Conservation (phyloP, 1,284 basidiomycete genomes). For the Phellopilus nigrolimitatus region DNA sequence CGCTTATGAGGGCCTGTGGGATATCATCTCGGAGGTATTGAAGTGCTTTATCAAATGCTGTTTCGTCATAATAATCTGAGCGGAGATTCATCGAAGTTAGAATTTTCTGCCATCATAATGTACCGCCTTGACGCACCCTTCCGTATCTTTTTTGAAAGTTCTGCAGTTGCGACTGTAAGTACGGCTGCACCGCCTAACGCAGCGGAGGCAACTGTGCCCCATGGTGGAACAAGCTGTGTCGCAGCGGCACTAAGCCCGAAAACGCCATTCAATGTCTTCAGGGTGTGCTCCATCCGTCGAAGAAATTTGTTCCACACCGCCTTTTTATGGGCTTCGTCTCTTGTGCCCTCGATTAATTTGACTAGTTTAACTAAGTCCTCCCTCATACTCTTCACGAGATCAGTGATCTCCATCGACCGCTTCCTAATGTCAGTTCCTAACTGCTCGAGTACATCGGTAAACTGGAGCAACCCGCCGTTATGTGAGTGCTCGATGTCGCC, state of each 20-base stretch:
- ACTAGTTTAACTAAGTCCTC: neutral
- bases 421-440: neutral
- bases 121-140: neutral
- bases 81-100: neutral
- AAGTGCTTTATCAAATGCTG: neutral
- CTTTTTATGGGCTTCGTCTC: neutral
- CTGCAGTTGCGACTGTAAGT: neutral
- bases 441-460: neutral
- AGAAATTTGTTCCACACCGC: neutral
- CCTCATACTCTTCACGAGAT: neutral
- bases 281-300: neutral
- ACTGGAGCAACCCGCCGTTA: neutral
- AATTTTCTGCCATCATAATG: neutral
- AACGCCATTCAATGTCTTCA: neutral
- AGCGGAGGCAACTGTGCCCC: neutral
- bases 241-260: neutral
- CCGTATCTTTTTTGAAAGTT: neutral
- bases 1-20: neutral
- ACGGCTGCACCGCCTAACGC: neutral
- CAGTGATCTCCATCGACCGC: neutral
- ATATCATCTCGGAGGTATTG: neutral
- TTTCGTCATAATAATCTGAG: neutral
- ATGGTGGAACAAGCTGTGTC: neutral
- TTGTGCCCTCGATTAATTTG: neutral
- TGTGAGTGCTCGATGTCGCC: neutral